A percentile compares a stretch with the other conserved stretches of the same genome.
Evolutionary conservation across 768 basidiomycete species (phyloP).

Genomic region (Auricularia cornea): DNA sequence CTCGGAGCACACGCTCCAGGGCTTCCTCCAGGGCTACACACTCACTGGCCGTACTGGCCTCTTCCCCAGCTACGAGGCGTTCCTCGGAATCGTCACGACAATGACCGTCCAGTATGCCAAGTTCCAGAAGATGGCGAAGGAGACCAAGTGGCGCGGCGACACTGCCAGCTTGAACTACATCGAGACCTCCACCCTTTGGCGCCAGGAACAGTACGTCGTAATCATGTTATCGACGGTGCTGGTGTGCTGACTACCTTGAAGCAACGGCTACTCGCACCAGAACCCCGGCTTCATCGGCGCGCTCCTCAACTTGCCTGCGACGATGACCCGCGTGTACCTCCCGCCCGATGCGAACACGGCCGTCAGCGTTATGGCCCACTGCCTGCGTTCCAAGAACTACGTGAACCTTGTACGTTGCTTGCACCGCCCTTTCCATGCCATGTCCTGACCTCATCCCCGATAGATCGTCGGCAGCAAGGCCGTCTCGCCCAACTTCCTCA

Average conservation of each 20-base stretch:
- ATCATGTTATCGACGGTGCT: not conserved
- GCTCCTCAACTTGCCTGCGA: constrained; percentile 69
- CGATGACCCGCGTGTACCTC: constrained; percentile 66
- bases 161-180: constrained; percentile 74
- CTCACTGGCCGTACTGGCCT: constrained; percentile 78
- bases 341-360: constrained; percentile 75
- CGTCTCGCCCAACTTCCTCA: constrained; percentile 70
- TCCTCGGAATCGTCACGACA: constrained; percentile 81
- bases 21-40: constrained; percentile 88
- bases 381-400: constrained; percentile 76
- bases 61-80: constrained; percentile 88
- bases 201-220: constrained; percentile 48
- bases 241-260: not conserved
- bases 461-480: constrained; percentile 82
- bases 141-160: constrained; percentile 65
- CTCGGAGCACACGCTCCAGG: constrained; percentile 82
- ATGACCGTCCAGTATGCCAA: constrained; percentile 90
- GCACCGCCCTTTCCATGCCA: not conserved
- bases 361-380: constrained; percentile 50
- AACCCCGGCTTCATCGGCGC: constrained; percentile 82
- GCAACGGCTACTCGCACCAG: constrained; percentile 84
- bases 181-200: constrained; percentile 80
- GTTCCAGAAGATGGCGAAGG: constrained; percentile 72
- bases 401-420: constrained; percentile 42
- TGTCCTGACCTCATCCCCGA: not conserved